phyloP scores from a whole-genome alignment of 352 stramenopile genomes.

The Phytophthora tubulina region DNA sequence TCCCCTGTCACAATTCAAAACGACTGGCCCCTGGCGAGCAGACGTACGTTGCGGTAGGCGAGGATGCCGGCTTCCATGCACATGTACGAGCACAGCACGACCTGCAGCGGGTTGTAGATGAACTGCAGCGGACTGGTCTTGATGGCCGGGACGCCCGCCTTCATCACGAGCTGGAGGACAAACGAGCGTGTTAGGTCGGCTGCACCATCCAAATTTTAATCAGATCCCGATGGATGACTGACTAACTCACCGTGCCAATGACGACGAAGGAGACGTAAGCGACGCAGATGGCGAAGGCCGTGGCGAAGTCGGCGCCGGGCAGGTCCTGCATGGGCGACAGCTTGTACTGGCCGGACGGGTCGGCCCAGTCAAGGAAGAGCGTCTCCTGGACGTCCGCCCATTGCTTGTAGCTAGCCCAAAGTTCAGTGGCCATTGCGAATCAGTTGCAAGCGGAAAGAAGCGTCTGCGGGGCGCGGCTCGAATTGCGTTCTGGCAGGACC shows the following conservation, averaged over 20 bases:
- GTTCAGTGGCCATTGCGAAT: constrained; percentile 46
- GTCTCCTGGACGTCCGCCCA: constrained; percentile 62
- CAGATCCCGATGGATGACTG: constrained; percentile 7
- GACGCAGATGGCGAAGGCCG: constrained; percentile 65
- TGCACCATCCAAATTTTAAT: constrained; percentile 33
- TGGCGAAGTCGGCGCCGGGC: constrained; percentile 64
- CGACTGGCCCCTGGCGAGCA: background rate
- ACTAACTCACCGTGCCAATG: constrained; percentile 58
- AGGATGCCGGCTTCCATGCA: constrained; percentile 94
- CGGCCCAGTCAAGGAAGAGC: constrained; percentile 58
- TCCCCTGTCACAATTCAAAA: background rate
- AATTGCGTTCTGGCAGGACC: constrained; percentile 41
- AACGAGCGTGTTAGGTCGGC: constrained; percentile 6
- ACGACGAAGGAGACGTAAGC: constrained; percentile 77
- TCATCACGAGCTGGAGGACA: constrained; percentile 65
- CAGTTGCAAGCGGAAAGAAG: constrained; percentile 20
- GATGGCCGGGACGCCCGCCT: constrained; percentile 70
- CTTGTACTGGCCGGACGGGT: constrained; percentile 58
- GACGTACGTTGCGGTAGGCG: constrained; percentile 88
- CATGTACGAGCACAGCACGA: constrained; percentile 97
- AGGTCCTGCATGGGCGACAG: constrained; percentile 52
- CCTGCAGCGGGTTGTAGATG: constrained; percentile 97
- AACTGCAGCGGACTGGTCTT: constrained; percentile 93
- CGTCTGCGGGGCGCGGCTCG: constrained; percentile 23
- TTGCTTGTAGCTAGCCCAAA: constrained; percentile 70